phyloP scores from a whole-genome alignment of 208 protist genomes.

The Leishmania martiniquensis region DNA sequence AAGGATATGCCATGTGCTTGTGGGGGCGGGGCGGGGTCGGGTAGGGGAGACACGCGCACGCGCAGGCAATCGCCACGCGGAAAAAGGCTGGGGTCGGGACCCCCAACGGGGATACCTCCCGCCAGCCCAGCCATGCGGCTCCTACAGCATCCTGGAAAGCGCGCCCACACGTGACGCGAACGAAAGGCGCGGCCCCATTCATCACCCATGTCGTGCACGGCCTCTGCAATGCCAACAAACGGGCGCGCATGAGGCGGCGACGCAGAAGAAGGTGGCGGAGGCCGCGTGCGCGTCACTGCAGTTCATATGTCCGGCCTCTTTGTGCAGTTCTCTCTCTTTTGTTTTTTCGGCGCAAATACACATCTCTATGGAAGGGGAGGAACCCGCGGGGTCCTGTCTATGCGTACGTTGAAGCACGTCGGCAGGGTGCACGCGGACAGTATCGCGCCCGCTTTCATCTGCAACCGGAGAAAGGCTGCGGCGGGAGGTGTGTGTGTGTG shows the following conservation, averaged over 20 bases:
- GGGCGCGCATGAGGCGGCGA: neutral
- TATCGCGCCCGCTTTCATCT: neutral
- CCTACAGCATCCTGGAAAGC: neutral
- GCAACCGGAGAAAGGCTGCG: neutral
- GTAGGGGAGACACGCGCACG: neutral
- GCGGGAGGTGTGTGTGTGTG: no score
- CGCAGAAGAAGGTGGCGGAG: neutral
- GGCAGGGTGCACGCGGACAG: neutral
- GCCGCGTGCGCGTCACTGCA: neutral
- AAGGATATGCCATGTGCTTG: no score
- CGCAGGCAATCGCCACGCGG: no score
- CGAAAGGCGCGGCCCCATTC: neutral
- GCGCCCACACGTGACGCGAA: neutral
- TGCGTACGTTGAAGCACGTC: neutral
- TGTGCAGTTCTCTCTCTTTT: neutral
- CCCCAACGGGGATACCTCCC: no score
- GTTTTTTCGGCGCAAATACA: neutral
- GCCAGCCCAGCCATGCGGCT: neutral
- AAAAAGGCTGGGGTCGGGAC: no score
- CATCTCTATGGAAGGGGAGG: neutral
- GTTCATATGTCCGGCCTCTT: neutral
- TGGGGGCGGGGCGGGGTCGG: no score
- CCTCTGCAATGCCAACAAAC: neutral
- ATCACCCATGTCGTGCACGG: neutral
- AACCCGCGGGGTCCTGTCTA: neutral